These are phyloP conservation scores for Heracleum sosnowskyi DNA, from an alignment of 129 eudicot genomes.

Conservation along the genomic window DNA sequence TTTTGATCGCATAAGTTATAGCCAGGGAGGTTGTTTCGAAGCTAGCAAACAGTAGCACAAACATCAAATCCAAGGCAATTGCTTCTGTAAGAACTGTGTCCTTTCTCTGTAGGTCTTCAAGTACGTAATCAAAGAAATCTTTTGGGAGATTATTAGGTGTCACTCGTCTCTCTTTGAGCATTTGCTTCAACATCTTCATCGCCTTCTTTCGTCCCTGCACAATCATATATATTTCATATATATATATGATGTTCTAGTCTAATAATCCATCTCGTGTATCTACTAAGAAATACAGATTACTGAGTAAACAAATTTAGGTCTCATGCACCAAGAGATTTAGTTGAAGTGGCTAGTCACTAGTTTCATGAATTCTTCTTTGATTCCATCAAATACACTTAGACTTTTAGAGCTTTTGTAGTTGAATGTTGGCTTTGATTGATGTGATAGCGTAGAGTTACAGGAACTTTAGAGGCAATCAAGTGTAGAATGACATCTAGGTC, in stretches of 20 bases:
- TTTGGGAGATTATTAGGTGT: conserved; percentile 52
- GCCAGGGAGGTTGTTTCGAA: conserved; percentile 87
- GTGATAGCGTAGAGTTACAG: not conserved
- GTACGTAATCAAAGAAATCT: conserved; percentile 80
- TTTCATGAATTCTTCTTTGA: not conserved
- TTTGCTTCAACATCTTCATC: conserved; percentile 66
- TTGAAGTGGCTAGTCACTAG: not conserved
- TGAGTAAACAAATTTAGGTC: not conserved
- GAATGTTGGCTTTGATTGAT: not conserved
- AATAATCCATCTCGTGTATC: not conserved
- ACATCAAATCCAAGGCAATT: conserved; percentile 91
- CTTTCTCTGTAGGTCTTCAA: conserved; percentile 65
- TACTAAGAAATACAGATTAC: not conserved
- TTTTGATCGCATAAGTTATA: conserved; percentile 63
- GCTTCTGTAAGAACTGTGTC: conserved; percentile 79
- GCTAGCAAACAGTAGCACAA: conserved; percentile 90
- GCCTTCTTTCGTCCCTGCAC: conserved; percentile 89
- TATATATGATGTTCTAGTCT: not conserved
- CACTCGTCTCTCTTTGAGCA: conserved; percentile 75
- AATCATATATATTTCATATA: not conserved
- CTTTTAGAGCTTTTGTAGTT: not conserved
- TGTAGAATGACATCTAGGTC: not conserved
- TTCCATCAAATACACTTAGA: not conserved
- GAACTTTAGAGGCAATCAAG: not conserved
- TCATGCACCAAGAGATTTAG: not conserved